Evolutionary conservation across 441 rosid genomes (phyloP), one percentile per base, ranked within the genome.

Genomic region (Gossypium trilobum): DNA sequence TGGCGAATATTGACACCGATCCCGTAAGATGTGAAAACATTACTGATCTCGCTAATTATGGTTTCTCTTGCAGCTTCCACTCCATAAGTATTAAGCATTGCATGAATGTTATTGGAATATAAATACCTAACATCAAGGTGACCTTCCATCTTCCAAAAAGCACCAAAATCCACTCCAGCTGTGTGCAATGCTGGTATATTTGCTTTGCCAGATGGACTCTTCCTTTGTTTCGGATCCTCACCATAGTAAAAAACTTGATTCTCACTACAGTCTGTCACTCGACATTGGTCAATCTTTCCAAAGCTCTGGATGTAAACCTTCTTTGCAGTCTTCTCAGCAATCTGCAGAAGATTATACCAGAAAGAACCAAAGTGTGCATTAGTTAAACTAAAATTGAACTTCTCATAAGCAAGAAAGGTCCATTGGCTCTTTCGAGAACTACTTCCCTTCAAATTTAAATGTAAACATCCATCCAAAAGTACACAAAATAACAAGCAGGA

Each of bases 11-110:
- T 90, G 44, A 91, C 98, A 1, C 92, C 84, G 8, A 95, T 91
- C 16, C 93, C 90, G 31, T 91, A 93, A 1, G 97, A 89, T 69
- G 80, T 77, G 82, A 95, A 93, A 10, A 91, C 97, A 17, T 91
- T 88, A 80, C 81, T 92, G 68, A 95, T 84, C 78, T 95, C 98
- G 76, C 92, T 80, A 61, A 91, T 93, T 69, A 93, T 87, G 54
- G 96, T 89, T 75, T 88, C 97, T 81, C 99, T 80, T 0, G 99
- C 98, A 7, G 97, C 97, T 83, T 93, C 99, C 5, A 95, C 94
- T 20, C 98, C 99, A 19, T 83, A 93, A 2, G 90, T 86, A 42
- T 79, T 84, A 31, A 91, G 87, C 87, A 95, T 88, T 3, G 86
- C 90, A 46, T 90, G 90, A 68, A 95, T 82, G 85, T 77, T 81